Conservation (phyloP, 179 eudicot species). For the Heliamphora pulchella region DNA sequence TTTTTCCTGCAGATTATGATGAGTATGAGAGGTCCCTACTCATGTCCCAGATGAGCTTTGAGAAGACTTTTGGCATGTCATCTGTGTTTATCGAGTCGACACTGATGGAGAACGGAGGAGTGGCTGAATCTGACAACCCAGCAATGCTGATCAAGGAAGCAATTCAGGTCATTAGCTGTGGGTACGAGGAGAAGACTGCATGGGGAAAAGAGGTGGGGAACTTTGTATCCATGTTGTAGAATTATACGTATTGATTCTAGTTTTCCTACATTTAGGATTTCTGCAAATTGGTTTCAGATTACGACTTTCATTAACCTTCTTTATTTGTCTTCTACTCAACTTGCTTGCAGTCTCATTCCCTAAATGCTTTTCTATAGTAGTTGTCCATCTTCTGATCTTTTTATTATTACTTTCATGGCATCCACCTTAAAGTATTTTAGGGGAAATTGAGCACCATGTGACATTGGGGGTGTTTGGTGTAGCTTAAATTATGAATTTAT, state of each 20-base stretch:
- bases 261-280: too few relatives aligned
- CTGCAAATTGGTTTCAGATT: neutral
- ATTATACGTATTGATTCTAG: too few relatives aligned
- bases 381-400: neutral
- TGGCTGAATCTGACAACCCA: constrained; percentile 58
- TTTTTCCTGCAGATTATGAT: constrained; percentile 55
- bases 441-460: too few relatives aligned
- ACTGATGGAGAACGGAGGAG: constrained; percentile 80
- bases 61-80: constrained; percentile 71
- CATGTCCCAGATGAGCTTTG: constrained; percentile 64
- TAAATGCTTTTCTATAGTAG: neutral
- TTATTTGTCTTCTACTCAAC: too few relatives aligned
- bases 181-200: constrained; percentile 74
- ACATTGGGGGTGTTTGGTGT: neutral
- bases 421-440: neutral
- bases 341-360: neutral
- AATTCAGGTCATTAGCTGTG: constrained; percentile 86
- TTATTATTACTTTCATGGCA: neutral
- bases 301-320: neutral
- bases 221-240: constrained; percentile 13
- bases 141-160: constrained; percentile 79
- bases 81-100: constrained; percentile 66
- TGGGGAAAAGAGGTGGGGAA: constrained; percentile 71
- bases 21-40: constrained; percentile 60
- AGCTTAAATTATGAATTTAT: too few relatives aligned